Evolutionary conservation across 2,329 filamentous ascomycete genomes (phyloP).

Genomic region (Fusarium poae): DNA sequence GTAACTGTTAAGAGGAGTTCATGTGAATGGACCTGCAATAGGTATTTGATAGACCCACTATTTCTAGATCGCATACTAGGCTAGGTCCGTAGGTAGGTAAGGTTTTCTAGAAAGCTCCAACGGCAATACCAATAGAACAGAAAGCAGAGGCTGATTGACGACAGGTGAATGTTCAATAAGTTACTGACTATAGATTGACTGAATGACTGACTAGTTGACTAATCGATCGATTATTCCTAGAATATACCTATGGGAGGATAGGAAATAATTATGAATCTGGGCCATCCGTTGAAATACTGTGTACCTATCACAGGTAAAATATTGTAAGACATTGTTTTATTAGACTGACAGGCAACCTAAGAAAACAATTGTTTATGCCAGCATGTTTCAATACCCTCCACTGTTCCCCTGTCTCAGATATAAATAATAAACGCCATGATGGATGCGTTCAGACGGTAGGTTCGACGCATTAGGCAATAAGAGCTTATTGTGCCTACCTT

Average conservation of each 20-base stretch:
- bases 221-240: not conserved
- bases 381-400: not conserved
- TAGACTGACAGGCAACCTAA: constrained; percentile 4
- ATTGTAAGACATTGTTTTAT: constrained; percentile 23
- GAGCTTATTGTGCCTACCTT: not conserved
- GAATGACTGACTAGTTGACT: too few relatives aligned
- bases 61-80: constrained; percentile 15
- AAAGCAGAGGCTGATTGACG: not conserved
- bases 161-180: not conserved
- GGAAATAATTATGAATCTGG: not conserved
- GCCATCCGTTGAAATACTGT: not conserved
- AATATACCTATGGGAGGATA: not conserved
- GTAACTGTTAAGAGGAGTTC: constrained; percentile 6
- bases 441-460: constrained; percentile 15
- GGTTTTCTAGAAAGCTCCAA: constrained; percentile 31
- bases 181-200: not conserved
- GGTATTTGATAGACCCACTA: constrained; percentile 33
- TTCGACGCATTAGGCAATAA: constrained; percentile 34
- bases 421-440: constrained; percentile 5
- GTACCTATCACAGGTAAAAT: not conserved
- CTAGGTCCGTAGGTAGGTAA: not conserved
- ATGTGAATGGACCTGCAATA: not conserved
- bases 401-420: constrained; percentile 13
- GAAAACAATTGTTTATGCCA: constrained; percentile 1
- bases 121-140: not conserved